phyloP scores from a whole-genome alignment of 768 basidiomycete species.

The Mycena olivaceomarginata region DNA sequence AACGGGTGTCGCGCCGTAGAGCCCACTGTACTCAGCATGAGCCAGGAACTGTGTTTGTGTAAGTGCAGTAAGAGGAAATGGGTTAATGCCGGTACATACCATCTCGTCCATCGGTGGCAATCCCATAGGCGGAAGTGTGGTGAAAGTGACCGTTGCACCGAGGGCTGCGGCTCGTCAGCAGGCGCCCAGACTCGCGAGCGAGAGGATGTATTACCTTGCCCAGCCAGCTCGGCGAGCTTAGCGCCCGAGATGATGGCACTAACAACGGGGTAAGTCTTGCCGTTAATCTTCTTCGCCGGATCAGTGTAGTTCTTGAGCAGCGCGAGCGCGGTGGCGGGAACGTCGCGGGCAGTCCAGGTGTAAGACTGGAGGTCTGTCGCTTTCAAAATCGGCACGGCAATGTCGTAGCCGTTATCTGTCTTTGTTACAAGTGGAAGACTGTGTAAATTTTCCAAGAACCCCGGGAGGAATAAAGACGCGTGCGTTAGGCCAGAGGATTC shows the following conservation, averaged over 20 bases:
- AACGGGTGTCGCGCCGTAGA: slow-evolving; percentile 1
- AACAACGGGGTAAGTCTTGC: slow-evolving; percentile 26
- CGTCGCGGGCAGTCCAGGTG: slow-evolving; percentile 18
- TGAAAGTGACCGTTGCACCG: slow-evolving; percentile 29
- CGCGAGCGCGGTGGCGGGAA: slow-evolving; percentile 22
- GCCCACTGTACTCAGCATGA: slow-evolving; percentile 10
- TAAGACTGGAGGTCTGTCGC: neutral
- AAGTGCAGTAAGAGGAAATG: neutral
- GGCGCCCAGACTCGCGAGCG: neutral
- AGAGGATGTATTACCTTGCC: slow-evolving; percentile 7
- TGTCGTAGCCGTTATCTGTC: slow-evolving; percentile 1
- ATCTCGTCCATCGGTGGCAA: slow-evolving; percentile 23
- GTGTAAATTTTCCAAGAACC: slow-evolving; percentile 20
- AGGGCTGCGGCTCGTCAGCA: slow-evolving; percentile 7
- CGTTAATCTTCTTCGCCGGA: slow-evolving; percentile 9
- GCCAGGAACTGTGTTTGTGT: neutral
- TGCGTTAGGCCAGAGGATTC: slow-evolving; percentile 13
- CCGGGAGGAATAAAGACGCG: slow-evolving; percentile 22
- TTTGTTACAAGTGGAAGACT: slow-evolving; percentile 1
- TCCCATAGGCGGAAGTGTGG: slow-evolving; percentile 4
- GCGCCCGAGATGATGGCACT: slow-evolving; percentile 5
- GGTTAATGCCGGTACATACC: neutral
- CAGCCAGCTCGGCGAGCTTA: slow-evolving; percentile 17
- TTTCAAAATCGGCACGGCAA: neutral
- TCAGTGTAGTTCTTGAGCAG: slow-evolving; percentile 30